phyloP scores from a whole-genome alignment of 2,329 filamentous ascomycete genomes.

The Phialemonium atrogriseum region DNA sequence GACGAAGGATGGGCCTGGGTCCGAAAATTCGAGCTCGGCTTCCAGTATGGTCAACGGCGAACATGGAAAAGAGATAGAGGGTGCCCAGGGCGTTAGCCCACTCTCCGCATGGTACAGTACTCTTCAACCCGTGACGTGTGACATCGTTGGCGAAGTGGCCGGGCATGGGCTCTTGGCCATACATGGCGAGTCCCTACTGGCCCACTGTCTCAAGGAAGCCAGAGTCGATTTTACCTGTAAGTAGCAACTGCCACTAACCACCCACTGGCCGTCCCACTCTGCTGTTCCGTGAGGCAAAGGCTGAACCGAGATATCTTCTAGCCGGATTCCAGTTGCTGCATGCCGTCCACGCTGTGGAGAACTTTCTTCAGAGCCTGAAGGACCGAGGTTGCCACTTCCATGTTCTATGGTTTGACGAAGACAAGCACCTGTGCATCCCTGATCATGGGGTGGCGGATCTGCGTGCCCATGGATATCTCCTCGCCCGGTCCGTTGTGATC shows the following conservation, averaged over 20 bases:
- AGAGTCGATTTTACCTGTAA: slow-evolving; percentile 54
- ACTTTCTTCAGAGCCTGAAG: slow-evolving; percentile 51
- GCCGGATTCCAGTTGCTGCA: slow-evolving; percentile 64
- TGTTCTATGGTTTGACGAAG: slow-evolving; percentile 57
- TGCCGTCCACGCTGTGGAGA: slow-evolving; percentile 60
- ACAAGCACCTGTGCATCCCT: slow-evolving; percentile 49
- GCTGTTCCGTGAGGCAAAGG: no score
- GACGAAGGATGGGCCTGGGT: no score
- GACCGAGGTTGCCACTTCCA: slow-evolving; percentile 63
- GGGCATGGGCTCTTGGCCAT: slow-evolving; percentile 65
- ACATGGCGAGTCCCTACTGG: slow-evolving; percentile 64
- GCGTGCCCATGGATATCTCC: slow-evolving; percentile 41
- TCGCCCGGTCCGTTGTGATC: slow-evolving; percentile 56
- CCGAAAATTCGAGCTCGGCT: no score
- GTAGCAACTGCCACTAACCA: slow-evolving; percentile 5
- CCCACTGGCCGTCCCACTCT: no score
- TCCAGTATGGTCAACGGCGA: no score
- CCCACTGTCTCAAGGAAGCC: slow-evolving; percentile 52
- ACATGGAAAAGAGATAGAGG: no score
- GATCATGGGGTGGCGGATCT: slow-evolving; percentile 16
- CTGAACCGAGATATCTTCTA: no score
- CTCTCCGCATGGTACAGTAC: no score
- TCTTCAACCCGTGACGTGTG: no score
- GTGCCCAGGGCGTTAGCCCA: no score
- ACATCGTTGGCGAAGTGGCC: slow-evolving; percentile 68